phyloP scores from a whole-genome alignment of 2,329 filamentous ascomycete genomes.

The Aureobasidium subglaciale region DNA sequence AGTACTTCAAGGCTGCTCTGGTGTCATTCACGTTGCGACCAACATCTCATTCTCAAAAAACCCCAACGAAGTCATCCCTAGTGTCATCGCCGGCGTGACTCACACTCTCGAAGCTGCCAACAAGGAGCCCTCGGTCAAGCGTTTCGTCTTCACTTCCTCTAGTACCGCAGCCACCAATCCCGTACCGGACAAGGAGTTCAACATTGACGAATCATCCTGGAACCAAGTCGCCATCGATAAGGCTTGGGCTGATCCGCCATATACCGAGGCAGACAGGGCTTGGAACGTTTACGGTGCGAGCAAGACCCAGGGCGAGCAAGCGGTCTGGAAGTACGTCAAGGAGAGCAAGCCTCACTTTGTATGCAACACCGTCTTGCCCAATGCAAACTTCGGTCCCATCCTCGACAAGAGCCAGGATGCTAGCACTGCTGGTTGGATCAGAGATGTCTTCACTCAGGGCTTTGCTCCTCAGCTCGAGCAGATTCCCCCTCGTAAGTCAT shows the following conservation, averaged over 20 bases:
- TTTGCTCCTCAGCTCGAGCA: constrained; percentile 1
- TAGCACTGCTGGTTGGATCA: constrained; percentile 16
- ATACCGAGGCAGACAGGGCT: constrained; percentile 21
- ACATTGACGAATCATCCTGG: constrained; percentile 30
- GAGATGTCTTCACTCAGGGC: constrained; percentile 8
- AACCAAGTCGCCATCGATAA: constrained; percentile 31
- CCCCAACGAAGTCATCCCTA: constrained; percentile 38
- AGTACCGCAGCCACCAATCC: constrained; percentile 32
- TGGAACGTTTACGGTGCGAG: constrained; percentile 38
- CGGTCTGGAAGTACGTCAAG: constrained; percentile 40
- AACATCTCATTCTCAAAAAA: constrained; percentile 34
- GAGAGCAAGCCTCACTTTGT: constrained; percentile 39
- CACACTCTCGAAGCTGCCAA: constrained; percentile 37
- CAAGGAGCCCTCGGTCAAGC: constrained; percentile 35
- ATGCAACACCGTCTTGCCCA: constrained; percentile 33
- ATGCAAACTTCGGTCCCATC: constrained; percentile 17
- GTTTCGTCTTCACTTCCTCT: constrained; percentile 39
- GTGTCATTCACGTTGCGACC: constrained; percentile 42
- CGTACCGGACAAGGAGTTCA: constrained; percentile 29
- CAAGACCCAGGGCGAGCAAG: constrained; percentile 42
- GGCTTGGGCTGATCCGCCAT: constrained; percentile 29
- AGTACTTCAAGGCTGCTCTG: constrained; percentile 29
- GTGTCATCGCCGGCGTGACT: constrained; percentile 30
- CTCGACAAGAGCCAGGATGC: constrained; percentile 14
- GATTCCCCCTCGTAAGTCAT: constrained; percentile 6